Percentiles rank a stretch among this genome's conserved stretches.
phyloP scores from a whole-genome alignment of 176 grass and related monocot species.

The Carex scoparia region DNA sequence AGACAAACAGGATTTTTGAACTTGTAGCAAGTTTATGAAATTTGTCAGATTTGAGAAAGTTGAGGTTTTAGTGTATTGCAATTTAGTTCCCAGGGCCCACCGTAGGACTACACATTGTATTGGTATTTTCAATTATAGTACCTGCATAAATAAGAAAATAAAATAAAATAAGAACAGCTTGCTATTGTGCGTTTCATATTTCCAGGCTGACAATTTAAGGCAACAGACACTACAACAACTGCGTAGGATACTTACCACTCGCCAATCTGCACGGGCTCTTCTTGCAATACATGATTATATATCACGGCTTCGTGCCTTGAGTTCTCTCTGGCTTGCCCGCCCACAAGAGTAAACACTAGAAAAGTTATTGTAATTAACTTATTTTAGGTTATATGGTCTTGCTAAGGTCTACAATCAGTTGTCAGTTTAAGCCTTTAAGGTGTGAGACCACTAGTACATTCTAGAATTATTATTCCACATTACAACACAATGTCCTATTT shows the following conservation, averaged over 20 bases:
- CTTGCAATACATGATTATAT: slow-evolving; percentile 91
- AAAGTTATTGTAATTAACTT: neutral
- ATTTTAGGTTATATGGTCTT: neutral
- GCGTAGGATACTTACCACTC: slow-evolving; percentile 81
- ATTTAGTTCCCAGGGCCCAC: neutral
- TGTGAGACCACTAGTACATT: neutral
- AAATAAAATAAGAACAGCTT: neutral
- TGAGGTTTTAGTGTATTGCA: neutral
- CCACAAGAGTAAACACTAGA: slow-evolving; percentile 58
- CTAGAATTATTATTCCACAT: slow-evolving; percentile 1
- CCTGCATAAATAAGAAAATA: neutral
- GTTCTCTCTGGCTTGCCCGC: slow-evolving; percentile 85
- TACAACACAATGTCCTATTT: neutral
- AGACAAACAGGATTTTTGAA: neutral
- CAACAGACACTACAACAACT: slow-evolving; percentile 87
- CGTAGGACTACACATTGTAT: neutral
- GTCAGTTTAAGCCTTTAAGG: neutral
- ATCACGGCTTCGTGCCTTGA: slow-evolving; percentile 66
- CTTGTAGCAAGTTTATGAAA: neutral
- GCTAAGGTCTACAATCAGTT: neutral
- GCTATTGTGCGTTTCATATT: slow-evolving; percentile 8
- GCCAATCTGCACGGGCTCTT: slow-evolving; percentile 76
- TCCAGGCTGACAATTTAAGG: slow-evolving; percentile 91
- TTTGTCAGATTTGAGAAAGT: neutral
- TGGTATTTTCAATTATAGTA: neutral